Base-by-base conservation (phyloP, 805 yeast species). In the Metschnikowia shivogae region DNA sequence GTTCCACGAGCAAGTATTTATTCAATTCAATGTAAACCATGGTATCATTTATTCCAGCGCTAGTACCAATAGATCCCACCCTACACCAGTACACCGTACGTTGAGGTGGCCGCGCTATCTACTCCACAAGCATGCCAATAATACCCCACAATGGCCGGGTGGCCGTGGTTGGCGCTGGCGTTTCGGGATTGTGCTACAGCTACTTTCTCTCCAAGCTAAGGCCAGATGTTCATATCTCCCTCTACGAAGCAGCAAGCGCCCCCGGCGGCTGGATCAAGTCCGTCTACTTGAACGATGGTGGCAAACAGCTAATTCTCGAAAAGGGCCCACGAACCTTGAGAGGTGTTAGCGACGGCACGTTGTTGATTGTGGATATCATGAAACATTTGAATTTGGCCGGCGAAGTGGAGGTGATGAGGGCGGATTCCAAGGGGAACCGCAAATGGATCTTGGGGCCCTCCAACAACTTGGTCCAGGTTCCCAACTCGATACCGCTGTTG, bases 261-360 rank as follows among this genome's bases (percentile, higher is more conserved):
- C 64, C 79, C 4, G 97, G 97, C 11, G 99, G 99, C 0, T 90
- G 86, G 77, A 86, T 92, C 58, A 64, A 74, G 35, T 74, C 89
- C 1, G 68, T 76, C 46, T 53, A 50, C 11, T 39, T 69, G 58
- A 55, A 55, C 24, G 68, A 58, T 4, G 54, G 48, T 14, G 55
- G 53, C 9, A 53, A 56, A 6, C 51, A 54, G 2, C 61, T 75
- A 0, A 47, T 73, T 3, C 62, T 88, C 27, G 98, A 93, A 56
- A 84, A 83, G 50, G 99, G 98, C 0, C 98, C 99, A 0, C 69
- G 98, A 40, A 93, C 98, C 0, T 67, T 93, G 36, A 69, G 97
- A 48, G 96, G 96, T 0, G 78, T 78, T 5, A 85, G 89, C 44
- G 81, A 81, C 34, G 98, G 98, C 0, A 80, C 89, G 0, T 65